Evolutionary conservation across 768 basidiomycete genomes (phyloP), one percentile per base, ranked within the genome.

Genomic region (Termitomyces eurrhizus): DNA sequence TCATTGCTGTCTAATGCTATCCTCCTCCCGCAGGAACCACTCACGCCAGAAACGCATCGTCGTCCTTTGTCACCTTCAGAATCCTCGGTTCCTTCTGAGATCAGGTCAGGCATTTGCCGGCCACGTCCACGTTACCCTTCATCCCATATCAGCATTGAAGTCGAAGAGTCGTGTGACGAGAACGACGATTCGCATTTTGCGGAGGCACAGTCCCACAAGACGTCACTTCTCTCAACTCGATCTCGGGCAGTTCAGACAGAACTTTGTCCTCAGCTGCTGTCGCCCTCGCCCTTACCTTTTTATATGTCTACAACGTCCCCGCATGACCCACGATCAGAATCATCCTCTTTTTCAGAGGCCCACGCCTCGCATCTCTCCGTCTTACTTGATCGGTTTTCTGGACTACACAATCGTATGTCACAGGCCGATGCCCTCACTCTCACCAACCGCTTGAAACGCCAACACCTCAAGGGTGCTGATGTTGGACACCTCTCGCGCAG

Each of bases 401-500:
- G 80, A 32, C 75, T 98, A 3, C 66, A 80, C 48, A 77, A 70
- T 62, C 76, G 78, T 35, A 79, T 95, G 60, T 77, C 80, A 32
- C 83, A 90, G 63, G 88, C 95, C 1, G 95, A 98, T 65, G 88
- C 95, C 2, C 79, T 89, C 24, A 94, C 93, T 2, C 78, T 98
- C 45, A 93, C 92, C 36, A 91, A 90, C 64, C 87, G 97, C 32
- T 78, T 98, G 32, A 95, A 93, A 73, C 88, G 94, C 58, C 95
- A 98, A 66, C 86, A 95, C 67, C 80, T 98, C 21, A 83, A 83
- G 60, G 89, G 89, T 26, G 90, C 93, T 9, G 94, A 97, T 65
- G 82, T 98, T 35, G 83, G 86, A 35, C 90, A 97, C 70, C 80
- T 98, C 18, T 95, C 94, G 0, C 86, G 89, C 49, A 84, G 83